Evolutionary conservation across 129 eudicot species (phyloP).

Genomic region (Centaurea solstitialis): DNA sequence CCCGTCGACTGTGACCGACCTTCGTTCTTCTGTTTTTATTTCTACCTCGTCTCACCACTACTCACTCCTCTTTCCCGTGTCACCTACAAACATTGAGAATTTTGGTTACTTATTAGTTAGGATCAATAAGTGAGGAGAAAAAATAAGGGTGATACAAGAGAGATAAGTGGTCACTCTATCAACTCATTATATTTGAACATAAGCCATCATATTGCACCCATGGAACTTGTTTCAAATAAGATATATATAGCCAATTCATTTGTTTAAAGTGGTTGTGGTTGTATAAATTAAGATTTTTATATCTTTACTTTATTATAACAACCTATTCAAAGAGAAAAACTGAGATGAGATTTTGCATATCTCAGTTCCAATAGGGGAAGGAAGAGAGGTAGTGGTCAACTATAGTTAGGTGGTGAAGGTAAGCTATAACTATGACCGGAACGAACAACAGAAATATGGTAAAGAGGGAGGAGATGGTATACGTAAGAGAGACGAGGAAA

Average conservation of each 20-base stretch:
- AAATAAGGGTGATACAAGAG: neutral
- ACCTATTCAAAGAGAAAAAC: neutral
- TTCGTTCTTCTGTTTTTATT: no score
- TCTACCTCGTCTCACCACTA: neutral
- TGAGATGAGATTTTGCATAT: neutral
- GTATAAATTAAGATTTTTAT: neutral
- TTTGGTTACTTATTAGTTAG: neutral
- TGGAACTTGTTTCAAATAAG: neutral
- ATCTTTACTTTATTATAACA: neutral
- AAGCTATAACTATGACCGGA: neutral
- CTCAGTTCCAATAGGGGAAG: neutral
- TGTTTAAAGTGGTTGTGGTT: neutral
- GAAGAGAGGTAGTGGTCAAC: neutral
- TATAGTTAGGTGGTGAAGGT: no score
- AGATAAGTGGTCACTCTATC: neutral
- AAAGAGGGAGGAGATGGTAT: neutral
- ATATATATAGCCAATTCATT: neutral
- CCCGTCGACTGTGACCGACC: neutral
- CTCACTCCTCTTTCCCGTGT: neutral
- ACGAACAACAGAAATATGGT: neutral
- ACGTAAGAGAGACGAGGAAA: neutral
- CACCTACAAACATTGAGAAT: neutral
- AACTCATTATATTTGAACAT: neutral
- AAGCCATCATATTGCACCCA: neutral
- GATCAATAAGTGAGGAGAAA: neutral